These are phyloP conservation scores for Filobasidium wieringae DNA, from an alignment of 768 basidiomycete genomes.

Conservation along the genomic window DNA sequence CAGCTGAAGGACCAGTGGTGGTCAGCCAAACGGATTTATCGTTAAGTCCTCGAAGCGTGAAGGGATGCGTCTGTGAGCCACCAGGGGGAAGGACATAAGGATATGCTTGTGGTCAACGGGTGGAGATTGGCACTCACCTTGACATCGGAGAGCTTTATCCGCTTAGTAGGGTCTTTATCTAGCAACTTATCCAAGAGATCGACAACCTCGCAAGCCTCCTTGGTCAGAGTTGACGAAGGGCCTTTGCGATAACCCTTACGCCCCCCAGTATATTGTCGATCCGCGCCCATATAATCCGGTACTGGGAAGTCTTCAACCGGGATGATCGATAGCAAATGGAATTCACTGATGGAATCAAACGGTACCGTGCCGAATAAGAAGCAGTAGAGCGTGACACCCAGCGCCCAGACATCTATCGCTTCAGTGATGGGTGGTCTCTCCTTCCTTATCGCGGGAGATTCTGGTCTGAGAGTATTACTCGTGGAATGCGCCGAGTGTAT, in stretches of 20 bases:
- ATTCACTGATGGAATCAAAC: constrained; percentile 61
- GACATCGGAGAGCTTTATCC: constrained; percentile 67
- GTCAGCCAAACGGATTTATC: constrained; percentile 61
- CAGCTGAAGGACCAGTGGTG: constrained; percentile 48
- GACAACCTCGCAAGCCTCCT: constrained; percentile 54
- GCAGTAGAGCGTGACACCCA: constrained; percentile 91
- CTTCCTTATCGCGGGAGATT: background rate
- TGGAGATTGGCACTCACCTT: constrained; percentile 50
- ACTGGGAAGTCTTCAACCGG: constrained; percentile 63
- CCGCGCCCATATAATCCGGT: constrained; percentile 58
- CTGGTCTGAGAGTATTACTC: constrained; percentile 33
- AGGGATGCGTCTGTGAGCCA: constrained; percentile 41
- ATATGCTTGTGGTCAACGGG: background rate
- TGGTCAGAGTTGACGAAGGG: constrained; percentile 15
- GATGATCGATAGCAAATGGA: constrained; percentile 65
- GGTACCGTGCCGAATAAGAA: constrained; percentile 79
- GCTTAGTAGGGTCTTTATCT: constrained; percentile 61
- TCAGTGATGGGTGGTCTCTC: constrained; percentile 56
- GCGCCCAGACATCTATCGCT: constrained; percentile 94
- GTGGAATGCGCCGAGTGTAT: constrained; percentile 15
- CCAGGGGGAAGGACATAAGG: constrained; percentile 3
- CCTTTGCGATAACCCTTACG: constrained; percentile 30
- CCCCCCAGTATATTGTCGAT: constrained; percentile 55
- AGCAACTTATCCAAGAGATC: constrained; percentile 63
- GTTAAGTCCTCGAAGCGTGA: constrained; percentile 48